A percentile compares a stretch with the other conserved stretches of the same genome.
phyloP scores from a whole-genome alignment of 306 rosid species.

The Biancaea sappan region DNA sequence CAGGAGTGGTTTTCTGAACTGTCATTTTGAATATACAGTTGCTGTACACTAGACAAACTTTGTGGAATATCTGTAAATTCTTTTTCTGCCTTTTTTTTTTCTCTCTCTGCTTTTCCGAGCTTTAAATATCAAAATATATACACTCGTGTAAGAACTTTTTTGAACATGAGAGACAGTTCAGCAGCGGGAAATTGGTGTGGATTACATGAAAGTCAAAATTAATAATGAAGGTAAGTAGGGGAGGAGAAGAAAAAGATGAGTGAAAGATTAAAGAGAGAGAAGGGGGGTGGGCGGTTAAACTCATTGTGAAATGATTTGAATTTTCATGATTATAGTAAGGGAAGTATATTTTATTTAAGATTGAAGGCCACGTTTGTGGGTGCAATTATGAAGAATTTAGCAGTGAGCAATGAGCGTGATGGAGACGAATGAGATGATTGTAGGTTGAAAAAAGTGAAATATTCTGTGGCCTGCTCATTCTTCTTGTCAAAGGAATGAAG shows the following conservation, averaged over 20 bases:
- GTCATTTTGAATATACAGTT: not conserved
- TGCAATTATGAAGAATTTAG: constrained; percentile 7
- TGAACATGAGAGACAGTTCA: no score
- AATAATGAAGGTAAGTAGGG: not conserved
- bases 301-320: not conserved
- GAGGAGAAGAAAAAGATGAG: not conserved
- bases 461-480: not conserved
- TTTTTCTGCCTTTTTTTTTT: not conserved
- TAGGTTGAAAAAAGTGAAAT: not conserved
- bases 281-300: not conserved
- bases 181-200: no score
- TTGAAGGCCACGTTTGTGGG: not conserved
- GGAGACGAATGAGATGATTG: constrained; percentile 22
- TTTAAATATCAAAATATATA: not conserved
- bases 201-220: not conserved
- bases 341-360: not conserved
- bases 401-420: not conserved
- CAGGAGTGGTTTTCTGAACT: not conserved
- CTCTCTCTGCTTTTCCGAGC: not conserved
- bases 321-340: not conserved
- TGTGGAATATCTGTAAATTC: not conserved
- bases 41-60: not conserved
- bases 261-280: not conserved
- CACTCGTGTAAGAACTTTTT: no score
- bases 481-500: not conserved